Base-by-base conservation (phyloP, 1,284 basidiomycete species). In the Irpex sp. region DNA sequence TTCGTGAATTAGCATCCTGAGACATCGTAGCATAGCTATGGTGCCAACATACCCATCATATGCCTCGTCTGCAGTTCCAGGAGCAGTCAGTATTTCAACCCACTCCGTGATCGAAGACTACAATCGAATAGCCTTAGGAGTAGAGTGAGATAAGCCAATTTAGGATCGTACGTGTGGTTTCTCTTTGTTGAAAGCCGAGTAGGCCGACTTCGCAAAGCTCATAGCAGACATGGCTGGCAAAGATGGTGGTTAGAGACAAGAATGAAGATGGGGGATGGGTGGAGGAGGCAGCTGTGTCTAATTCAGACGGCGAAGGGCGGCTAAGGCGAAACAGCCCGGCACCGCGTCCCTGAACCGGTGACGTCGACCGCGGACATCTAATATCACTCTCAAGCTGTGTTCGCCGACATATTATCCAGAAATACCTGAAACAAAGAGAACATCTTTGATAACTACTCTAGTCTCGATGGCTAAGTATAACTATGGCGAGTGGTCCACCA, bases 91-190 rank as follows among this genome's bases (percentile, higher is more conserved):
- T 74, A 97, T 95, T 80, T 97, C 96, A 66, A 98, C 89, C 94
- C 95, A 96, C 81, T 96, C 94, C 70, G 96, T 95, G 78, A 96
- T 92, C 58, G 94, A 96, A 1, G 94, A 95, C 90, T 97, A 71
- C 42, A 60, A 60, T 66, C 66, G 27, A 24, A 42, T 63, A 22
- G 43, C 32, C 67, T 32, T 20, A 38, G 63, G 68, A 70, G 74
- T 69, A 67, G 69, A 67, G 62, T 49, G 13, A 38, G 38, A 20
- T 65, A 32, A 66, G 67, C 10, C 45, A 44, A 64, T 10, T 13
- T 69, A 18, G 32, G 59, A 44, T 49, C 79, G 56, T 78, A 81
- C 80, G 56, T 77, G 78, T 5, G 80, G 80, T 70, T 81, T 81
- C 70, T 81, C 80, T 66, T 77, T 75, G 66, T 77, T 77, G 74